Evolutionary conservation across 1,284 basidiomycete genomes (phyloP).

Genomic region (Heterobasidion occidentale): DNA sequence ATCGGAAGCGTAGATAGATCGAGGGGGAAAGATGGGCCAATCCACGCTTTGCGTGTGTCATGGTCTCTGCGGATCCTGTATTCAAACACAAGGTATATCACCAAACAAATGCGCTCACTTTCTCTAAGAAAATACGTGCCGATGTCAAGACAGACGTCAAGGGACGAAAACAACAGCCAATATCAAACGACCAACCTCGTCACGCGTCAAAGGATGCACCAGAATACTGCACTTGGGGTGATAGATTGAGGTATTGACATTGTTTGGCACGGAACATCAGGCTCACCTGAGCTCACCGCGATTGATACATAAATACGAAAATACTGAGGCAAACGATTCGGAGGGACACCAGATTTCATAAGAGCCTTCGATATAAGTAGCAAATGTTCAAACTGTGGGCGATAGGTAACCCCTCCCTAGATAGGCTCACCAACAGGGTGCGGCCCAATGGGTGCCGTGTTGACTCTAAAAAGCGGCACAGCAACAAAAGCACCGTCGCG

Average conservation of each 20-base stretch:
- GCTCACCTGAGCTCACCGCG: constrained; percentile 57
- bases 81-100: background rate
- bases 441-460: constrained; percentile 59
- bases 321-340: constrained; percentile 64
- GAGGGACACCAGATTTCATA: constrained; percentile 74
- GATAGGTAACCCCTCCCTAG: background rate
- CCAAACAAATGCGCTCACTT: constrained; percentile 17
- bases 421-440: constrained; percentile 59
- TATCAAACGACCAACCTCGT: constrained; percentile 37
- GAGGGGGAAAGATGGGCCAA: constrained; percentile 60
- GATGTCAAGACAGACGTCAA: too few species aligned
- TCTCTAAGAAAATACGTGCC: constrained; percentile 17
- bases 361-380: constrained; percentile 37
- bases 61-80: constrained; percentile 40
- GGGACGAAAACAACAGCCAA: background rate
- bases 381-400: background rate
- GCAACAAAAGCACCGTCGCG: constrained; percentile 71
- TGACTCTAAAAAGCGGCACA: constrained; percentile 64
- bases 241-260: background rate
- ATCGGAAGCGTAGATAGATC: constrained; percentile 50
- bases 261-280: background rate
- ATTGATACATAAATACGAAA: constrained; percentile 64
- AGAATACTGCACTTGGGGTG: constrained; percentile 37
- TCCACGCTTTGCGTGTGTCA: constrained; percentile 59
- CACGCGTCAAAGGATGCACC: constrained; percentile 62